Evolutionary conservation across 192 early-diverging fungal species (phyloP), one percentile per base, ranked within the genome.

Genomic region (Gorgonomyces haynaldii): DNA sequence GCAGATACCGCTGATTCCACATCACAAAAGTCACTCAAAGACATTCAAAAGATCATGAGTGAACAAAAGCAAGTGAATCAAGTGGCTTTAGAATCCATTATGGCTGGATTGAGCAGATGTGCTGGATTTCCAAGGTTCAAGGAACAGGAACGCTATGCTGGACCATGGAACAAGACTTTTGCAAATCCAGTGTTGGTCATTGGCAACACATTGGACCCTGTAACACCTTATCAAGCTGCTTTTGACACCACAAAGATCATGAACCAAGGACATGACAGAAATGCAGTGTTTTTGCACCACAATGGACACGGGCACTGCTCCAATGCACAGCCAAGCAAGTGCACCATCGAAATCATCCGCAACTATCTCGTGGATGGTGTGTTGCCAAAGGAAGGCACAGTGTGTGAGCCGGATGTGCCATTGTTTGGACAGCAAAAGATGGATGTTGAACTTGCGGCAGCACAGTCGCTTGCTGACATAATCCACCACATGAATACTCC

Each of bases 251-350:
- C 37, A 10, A 23, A 48, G 24, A 3, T 10, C 15, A 24, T 64
- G 17, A 50, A 54, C 10, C 46, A 40, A 1, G 27, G 27, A 22
- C 9, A 5, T 22, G 26, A 27, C 5, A 6, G 3, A 5, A 64
- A 61, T 30, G 53, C 54, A 12, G 44, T 64, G 1, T 35, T 70
- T 17, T 27, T 66, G 12, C 41, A 35, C 8, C 62, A 69, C 25
- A 48, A 60, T 24, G 67, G 47, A 12, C 62, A 58, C 45, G 67
- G 67, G 0, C 67, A 70, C 37, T 56, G 54, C 43, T 60, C 60
- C 19, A 3, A 26, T 12, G 45, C 48, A 0, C 54, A 58, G 27
- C 47, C 60, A n/a, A 35, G 37, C 24, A 31, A 31, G 17, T 70
- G 67, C 54, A 64, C 64, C n/a, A 56, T 27, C n/a, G 24, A 51